Evolutionary conservation across 495 filamentous ascomycete species (phyloP).

Genomic region (Penicillium desertorum): DNA sequence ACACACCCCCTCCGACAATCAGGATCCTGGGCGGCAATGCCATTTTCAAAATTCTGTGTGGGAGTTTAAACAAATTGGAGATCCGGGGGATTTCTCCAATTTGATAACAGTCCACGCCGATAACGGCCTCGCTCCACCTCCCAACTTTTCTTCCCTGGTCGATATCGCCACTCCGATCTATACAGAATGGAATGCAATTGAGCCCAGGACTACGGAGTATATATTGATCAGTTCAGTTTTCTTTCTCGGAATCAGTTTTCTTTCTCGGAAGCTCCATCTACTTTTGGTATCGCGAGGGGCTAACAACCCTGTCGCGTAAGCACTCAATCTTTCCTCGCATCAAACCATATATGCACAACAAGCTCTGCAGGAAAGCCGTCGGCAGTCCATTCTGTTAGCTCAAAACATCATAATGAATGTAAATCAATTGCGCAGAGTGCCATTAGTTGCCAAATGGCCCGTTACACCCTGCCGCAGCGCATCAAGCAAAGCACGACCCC

Average conservation of each 20-base stretch:
- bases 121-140: constrained; percentile 10
- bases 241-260: background rate
- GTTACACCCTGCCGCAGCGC: constrained; percentile 15
- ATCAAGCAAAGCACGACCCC: constrained; percentile 22
- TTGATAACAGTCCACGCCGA: constrained; percentile 8
- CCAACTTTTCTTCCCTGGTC: constrained; percentile 12
- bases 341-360: background rate
- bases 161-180: background rate
- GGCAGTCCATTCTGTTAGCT: background rate
- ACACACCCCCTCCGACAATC: constrained; percentile 76
- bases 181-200: background rate
- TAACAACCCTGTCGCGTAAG: background rate
- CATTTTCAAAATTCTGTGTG: constrained; percentile 26
- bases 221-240: background rate
- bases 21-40: constrained; percentile 56
- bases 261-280: background rate
- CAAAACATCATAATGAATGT: constrained; percentile 17
- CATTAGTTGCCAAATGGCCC: constrained; percentile 12
- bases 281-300: background rate
- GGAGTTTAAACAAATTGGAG: background rate
- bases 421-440: constrained; percentile 13
- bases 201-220: background rate
- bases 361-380: background rate
- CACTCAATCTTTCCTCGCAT: constrained; percentile 4
- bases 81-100: background rate